Base-by-base conservation (phyloP, 2,329 filamentous ascomycete genomes). In the Tolypocladium pustulatum region DNA sequence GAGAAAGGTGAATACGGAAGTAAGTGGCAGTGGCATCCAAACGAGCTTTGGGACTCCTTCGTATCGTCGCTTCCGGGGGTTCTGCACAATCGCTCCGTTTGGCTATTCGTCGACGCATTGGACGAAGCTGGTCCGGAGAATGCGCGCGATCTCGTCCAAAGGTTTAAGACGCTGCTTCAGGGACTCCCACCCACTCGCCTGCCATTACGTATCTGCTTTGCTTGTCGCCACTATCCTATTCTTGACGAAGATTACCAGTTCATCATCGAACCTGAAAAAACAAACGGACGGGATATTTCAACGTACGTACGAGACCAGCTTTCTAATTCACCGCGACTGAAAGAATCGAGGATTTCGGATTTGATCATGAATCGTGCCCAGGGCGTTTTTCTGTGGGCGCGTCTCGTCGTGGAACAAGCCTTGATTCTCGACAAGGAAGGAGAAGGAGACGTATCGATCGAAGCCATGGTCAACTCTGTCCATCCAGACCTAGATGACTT, bases 341-440 rank as follows among this genome's bases (percentile, higher is more conserved):
- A 38, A 38, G 36, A 17, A 15, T 38, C 36, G 36, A 38, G 13
- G 13, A 38, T 38, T 38, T 38, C 36, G 36, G 36, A 38, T 38
- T 38, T 38, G 13, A 30, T 49, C 43, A 9, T 17, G 25, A 12
- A 30, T 0, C 65, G 64, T 20, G 67, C 73, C 2, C 25, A 56
- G 0, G 72, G 73, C 2, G 60, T 75, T 6, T 75, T 75, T 54
- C 60, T 73, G 32, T 76, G 73, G 74, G 71, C 70, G 0, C 56
- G 37, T n/a, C 64, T 76, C 17, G 69, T 72, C 0, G 61, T 68
- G 5, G 40, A 64, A 0, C 54, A 0, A 54, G 43, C 20, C 63
- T 64, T 15, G 30, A 67, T 1, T 3, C 59, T 0, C 49, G 1
- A 56, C 20, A 25, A 72, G 73, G 4, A 52, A 66, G 60, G n/a